Conservation (phyloP, 176 grass and related monocot genomes). For the Lolium multiflorum region DNA sequence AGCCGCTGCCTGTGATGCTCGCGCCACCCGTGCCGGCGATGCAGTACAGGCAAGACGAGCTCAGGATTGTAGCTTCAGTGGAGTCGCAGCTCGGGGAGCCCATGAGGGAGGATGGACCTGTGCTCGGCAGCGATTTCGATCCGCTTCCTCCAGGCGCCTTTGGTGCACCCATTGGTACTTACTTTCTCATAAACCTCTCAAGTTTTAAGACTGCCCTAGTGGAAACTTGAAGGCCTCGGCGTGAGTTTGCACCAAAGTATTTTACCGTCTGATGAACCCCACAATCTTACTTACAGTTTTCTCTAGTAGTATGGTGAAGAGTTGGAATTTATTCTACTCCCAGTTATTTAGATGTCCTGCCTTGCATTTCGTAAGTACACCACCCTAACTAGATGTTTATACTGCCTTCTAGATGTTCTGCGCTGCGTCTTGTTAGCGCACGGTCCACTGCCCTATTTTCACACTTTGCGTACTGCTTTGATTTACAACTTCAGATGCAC, state of each 20-base stretch:
- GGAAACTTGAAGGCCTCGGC: not conserved
- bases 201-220: not conserved
- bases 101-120: conserved; percentile 83
- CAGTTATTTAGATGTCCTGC: not conserved
- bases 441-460: not conserved
- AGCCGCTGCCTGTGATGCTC: conserved; percentile 54
- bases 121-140: conserved; percentile 86
- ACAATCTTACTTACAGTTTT: not conserved
- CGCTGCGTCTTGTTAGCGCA: not conserved
- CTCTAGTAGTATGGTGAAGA: not conserved
- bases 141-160: conserved; percentile 93
- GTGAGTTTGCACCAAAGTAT: conserved; percentile 17
- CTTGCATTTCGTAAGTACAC: not conserved
- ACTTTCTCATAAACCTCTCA: conserved; percentile 13
- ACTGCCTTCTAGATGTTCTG: not conserved
- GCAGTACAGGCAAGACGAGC: conserved; percentile 57
- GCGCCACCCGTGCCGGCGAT: conserved; percentile 21
- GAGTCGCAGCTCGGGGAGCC: conserved; percentile 83
- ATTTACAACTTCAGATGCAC: not conserved
- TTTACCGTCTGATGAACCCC: conserved; percentile 18
- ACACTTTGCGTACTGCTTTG: not conserved
- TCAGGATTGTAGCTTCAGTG: conserved; percentile 61
- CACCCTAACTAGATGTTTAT: not conserved
- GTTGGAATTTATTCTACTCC: conserved; percentile 4
- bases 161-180: conserved; percentile 89